These are phyloP conservation scores for Tuber microsphaerosporum DNA, from an alignment of 495 filamentous ascomycete species.

Conservation along the genomic window DNA sequence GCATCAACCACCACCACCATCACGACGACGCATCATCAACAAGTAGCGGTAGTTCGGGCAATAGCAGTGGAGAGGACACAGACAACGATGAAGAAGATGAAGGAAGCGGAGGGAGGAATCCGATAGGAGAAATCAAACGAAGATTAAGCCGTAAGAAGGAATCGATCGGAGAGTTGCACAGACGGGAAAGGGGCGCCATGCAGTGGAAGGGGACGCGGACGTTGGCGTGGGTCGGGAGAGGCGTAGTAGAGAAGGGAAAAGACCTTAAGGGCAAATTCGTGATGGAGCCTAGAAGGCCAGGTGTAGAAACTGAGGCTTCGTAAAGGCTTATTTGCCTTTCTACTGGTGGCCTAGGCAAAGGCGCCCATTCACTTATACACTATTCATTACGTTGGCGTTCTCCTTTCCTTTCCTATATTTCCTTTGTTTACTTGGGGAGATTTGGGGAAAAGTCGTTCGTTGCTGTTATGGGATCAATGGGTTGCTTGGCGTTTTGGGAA, in stretches of 20 bases:
- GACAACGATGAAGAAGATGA: not conserved
- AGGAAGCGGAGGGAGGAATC: not conserved
- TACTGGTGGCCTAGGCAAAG: not conserved
- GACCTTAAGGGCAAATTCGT: constrained; percentile 50
- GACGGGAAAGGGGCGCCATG: constrained; percentile 66
- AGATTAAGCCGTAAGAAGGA: constrained; percentile 20
- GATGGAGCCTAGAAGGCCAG: constrained; percentile 45
- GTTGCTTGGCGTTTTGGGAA: not conserved
- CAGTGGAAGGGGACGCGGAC: constrained; percentile 73
- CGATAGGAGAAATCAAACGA: constrained; percentile 12
- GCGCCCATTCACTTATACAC: not conserved
- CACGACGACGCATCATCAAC: not conserved
- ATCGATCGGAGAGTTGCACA: constrained; percentile 53
- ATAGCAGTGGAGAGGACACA: constrained; percentile 10
- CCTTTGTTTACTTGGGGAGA: not conserved
- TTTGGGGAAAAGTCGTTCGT: not conserved
- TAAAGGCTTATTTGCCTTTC: not conserved
- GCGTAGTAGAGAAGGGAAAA: constrained; percentile 56
- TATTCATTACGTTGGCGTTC: not conserved
- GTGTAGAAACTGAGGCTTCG: constrained; percentile 31
- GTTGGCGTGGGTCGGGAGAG: constrained; percentile 62
- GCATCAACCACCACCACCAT: not conserved
- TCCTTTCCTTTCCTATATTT: not conserved
- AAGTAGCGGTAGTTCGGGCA: not conserved
- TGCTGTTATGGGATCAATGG: not conserved